Evolutionary conservation across 176 grass and related monocot genomes (phyloP), one percentile per base, ranked within the genome.

Genomic region (Triticum turgidum): DNA sequence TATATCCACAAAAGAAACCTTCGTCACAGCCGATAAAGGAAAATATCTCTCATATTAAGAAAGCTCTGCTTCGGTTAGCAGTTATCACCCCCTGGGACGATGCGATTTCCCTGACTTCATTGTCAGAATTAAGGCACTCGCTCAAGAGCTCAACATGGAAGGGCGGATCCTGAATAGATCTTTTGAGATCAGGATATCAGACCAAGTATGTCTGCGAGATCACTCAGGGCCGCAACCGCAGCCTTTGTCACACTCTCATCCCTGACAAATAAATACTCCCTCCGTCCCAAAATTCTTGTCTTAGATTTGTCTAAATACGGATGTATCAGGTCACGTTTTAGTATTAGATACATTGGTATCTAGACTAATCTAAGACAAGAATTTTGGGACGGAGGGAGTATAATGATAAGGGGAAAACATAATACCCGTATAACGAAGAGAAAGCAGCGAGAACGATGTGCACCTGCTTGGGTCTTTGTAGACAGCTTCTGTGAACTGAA

Each of bases 191-290:
- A 82, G 59, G 9, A 6, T 39, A 39, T 39, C 42, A 44, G 10
- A 61, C 95, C 95, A 59, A 97, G 87, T 5, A 85, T 84, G 79
- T 93, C 92, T 0, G 87, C 87, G 32, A 94, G 89, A 89, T 97
- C 92, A 20, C 95, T 90, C 33, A 97, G 69, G 41, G 85, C 90
- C 59, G 90, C 95, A 81, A 97, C 87, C 12, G 95, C 90, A 47
- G 92, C 90, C 82, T 94, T 97, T 61, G 95, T 93, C 79, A 94
- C 92, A 34, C 77, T 89, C 27, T 97, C 92, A 82, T 94, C 92
- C 85, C 95, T 94, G 59, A 82, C 3, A 73, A n/a, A 61, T 30
- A 70, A 35, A 77, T 65, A 30, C 29, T 30, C 29, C 29, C 29
- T 30, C 29, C 29, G 29, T 30, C 29, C 29, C 29, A 30, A 30